Percentiles rank a stretch among this genome's conserved stretches.
phyloP scores from a whole-genome alignment of 2,329 filamentous ascomycete species.

The Hypoxylon sp. region DNA sequence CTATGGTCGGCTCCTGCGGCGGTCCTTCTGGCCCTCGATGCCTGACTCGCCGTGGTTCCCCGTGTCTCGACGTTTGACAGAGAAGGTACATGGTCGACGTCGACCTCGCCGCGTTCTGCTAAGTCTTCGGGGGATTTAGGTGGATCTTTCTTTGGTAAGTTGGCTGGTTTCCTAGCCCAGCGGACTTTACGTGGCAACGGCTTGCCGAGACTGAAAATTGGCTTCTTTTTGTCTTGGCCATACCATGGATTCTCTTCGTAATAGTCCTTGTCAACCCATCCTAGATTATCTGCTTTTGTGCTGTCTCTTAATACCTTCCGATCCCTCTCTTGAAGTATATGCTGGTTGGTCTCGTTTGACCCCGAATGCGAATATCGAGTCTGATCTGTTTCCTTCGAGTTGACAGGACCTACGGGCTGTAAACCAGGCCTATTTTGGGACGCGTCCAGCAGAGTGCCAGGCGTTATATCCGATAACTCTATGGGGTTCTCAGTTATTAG shows the following conservation, averaged over 20 bases:
- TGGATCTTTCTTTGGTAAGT: slow-evolving; percentile 11
- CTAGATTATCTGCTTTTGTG: background rate
- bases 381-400: background rate
- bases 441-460: background rate
- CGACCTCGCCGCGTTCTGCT: slow-evolving; percentile 35
- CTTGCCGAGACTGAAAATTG: slow-evolving; percentile 49
- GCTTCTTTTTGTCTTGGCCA: slow-evolving; percentile 39
- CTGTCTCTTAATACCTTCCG: background rate
- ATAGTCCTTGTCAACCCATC: slow-evolving; percentile 48
- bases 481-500: background rate
- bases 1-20: slow-evolving; percentile 34
- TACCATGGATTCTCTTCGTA: slow-evolving; percentile 50
- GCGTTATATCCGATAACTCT: slow-evolving; percentile 18
- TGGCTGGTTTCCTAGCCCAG: slow-evolving; percentile 23
- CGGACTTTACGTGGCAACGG: slow-evolving; percentile 47
- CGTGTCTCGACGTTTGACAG: slow-evolving; percentile 1
- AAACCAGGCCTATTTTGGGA: slow-evolving; percentile 8
- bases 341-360: background rate
- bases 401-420: background rate
- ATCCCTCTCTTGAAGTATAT: background rate
- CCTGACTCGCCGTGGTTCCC: slow-evolving; percentile 3
- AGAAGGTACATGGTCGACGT: background rate
- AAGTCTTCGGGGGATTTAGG: slow-evolving; percentile 31
- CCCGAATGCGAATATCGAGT: slow-evolving; percentile 4
- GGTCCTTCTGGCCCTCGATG: slow-evolving; percentile 20